phyloP scores from a whole-genome alignment of 106 monocot genomes.

The Allium fistulosum region DNA sequence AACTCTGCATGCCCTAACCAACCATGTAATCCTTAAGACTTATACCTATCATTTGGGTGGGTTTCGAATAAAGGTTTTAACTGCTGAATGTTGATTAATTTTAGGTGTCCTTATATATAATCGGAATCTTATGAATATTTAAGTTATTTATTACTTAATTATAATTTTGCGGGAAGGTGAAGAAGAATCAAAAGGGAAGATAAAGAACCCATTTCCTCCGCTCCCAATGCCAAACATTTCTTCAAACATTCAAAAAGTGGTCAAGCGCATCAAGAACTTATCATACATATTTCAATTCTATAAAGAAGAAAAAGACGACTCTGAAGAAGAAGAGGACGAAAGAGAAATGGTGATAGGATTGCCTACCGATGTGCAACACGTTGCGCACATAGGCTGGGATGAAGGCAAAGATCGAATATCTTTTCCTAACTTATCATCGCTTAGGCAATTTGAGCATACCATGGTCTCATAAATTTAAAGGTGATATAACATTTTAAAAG shows the following conservation, averaged over 20 bases:
- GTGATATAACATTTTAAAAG: not conserved
- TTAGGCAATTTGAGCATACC: constrained; percentile 10
- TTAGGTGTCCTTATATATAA: too few species aligned
- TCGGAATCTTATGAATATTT: too few species aligned
- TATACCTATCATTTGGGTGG: too few species aligned
- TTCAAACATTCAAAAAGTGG: constrained; percentile 19
- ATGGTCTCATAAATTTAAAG: not conserved
- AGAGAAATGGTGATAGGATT: constrained; percentile 59
- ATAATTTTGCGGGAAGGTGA: not conserved
- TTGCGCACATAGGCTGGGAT: constrained; percentile 62
- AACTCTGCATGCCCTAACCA: too few species aligned
- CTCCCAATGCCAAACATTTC: constrained; percentile 16
- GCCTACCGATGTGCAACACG: constrained; percentile 68
- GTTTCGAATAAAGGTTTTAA: too few species aligned
- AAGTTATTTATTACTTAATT: not conserved
- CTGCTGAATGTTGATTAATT: too few species aligned
- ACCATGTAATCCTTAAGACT: too few species aligned
- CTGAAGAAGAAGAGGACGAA: constrained; percentile 33
- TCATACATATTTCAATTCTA: constrained; percentile 41
- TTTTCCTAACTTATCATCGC: constrained; percentile 27
- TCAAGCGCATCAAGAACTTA: constrained; percentile 41
- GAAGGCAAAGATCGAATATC: constrained; percentile 20
- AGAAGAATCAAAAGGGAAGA: not conserved
- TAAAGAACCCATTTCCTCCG: constrained; percentile 2
- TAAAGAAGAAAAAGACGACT: constrained; percentile 14